Evolutionary conservation across 139 green algal species (phyloP), one percentile per base, ranked within the genome.

Genomic region (Gonium pectorale): DNA sequence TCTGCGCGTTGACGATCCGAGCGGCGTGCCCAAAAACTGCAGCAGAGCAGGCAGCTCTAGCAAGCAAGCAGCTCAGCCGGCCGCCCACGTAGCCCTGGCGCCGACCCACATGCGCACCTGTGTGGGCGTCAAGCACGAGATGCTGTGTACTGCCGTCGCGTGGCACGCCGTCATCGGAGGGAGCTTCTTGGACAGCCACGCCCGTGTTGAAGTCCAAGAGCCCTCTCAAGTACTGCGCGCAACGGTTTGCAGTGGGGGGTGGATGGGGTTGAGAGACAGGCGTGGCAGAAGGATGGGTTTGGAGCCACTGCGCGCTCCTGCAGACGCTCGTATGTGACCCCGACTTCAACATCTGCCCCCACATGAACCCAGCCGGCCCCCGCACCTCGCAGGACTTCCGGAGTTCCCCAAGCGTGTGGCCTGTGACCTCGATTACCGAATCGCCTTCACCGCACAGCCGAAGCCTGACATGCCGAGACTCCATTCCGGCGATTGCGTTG

Each of bases 141-240:
- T 56, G 49, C 49, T 56, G 49, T 56, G 17, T 56, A 17, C 49
- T 13, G 49, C 49, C 49, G 49, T 17, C 13, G 49, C 13, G 17
- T 26, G 49, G 13, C 49, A 13, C 49, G 49, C 17, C 49, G 40
- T 43, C 67, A 17, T 54, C 40, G 22, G 15, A 56, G 13, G 49
- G 13, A 13, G 49, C 17, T 26, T 17, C 13, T 13, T 13, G 13
- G 13, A 13, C 49, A 56, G 24, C 26, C 6, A 24, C 40, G 31
- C 8, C 67, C 3, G 40, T 7, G 22, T 31, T 21, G 37, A 81
- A 81, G 38, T 81, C 73, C 24, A 81, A 24, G 15, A 81, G 40
- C 26, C 73, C 27, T 29, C 73, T 54, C 31, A 81, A 33, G 35
- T 81, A 81, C 73, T 69, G n/a, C n/a, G n/a, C n/a, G n/a, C n/a